Conservation (phyloP, 1,284 basidiomycete genomes). For the Ganoderma multipileum region DNA sequence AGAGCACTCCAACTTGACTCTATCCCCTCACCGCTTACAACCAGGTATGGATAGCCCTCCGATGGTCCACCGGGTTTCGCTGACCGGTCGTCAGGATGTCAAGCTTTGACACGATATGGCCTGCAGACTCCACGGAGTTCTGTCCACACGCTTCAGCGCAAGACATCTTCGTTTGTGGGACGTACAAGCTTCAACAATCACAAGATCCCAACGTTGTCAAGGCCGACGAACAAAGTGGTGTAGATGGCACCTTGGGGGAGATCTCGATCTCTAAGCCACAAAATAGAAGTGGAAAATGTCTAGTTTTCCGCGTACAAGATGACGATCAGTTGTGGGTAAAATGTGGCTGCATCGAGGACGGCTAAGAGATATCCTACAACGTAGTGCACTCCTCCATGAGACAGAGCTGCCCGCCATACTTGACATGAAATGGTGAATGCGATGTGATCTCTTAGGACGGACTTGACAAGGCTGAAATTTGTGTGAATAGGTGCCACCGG, state of each 20-base stretch:
- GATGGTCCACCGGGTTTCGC: not conserved
- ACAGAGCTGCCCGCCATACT: conserved; percentile 82
- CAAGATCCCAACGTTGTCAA: conserved; percentile 18
- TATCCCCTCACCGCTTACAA: not conserved
- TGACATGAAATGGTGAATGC: conserved; percentile 90
- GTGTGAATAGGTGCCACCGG: conserved; percentile 60
- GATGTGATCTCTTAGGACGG: not conserved
- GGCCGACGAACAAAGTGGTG: not conserved
- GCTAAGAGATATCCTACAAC: conserved; percentile 9
- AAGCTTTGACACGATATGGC: conserved; percentile 74
- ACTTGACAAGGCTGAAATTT: not conserved
- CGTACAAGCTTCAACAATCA: conserved; percentile 77
- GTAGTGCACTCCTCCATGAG: conserved; percentile 70
- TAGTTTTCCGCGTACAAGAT: conserved; percentile 62
- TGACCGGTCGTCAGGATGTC: conserved; percentile 16
- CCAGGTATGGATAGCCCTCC: not conserved
- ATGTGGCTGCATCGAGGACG: not conserved
- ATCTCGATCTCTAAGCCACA: conserved; percentile 38
- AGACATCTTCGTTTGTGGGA: conserved; percentile 86
- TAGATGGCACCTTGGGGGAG: conserved; percentile 11
- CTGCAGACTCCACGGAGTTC: conserved; percentile 92
- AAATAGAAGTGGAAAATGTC: conserved; percentile 67
- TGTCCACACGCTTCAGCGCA: conserved; percentile 70
- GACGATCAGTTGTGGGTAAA: conserved; percentile 32
- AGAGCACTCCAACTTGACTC: no score